Conservation (phyloP, 306 rosid species). For the Rosa chinensis region DNA sequence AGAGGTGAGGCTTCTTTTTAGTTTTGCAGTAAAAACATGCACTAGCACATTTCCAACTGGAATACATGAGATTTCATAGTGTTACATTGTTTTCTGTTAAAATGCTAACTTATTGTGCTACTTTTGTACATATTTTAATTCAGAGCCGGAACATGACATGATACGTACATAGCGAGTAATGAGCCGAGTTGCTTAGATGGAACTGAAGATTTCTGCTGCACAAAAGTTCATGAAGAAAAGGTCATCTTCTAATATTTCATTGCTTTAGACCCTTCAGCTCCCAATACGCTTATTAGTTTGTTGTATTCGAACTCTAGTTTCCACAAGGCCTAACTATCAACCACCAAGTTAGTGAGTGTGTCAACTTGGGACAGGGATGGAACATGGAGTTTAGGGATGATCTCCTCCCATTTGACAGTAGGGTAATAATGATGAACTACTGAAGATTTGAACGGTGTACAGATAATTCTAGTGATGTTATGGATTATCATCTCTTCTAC, state of each 20-base stretch:
- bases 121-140: background rate
- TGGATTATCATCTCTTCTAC: background rate
- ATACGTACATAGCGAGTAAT: background rate
- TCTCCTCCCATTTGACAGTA: background rate
- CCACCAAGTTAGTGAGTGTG: background rate
- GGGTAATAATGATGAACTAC: background rate
- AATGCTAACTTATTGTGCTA: background rate
- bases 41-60: background rate
- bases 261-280: background rate
- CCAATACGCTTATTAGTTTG: background rate
- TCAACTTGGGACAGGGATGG: no score
- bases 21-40: background rate
- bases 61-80: background rate
- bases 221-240: background rate
- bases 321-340: background rate
- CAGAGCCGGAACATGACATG: background rate
- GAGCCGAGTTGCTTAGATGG: background rate
- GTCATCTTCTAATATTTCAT: background rate
- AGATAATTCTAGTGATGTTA: background rate
- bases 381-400: no score
- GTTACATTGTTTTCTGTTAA: background rate
- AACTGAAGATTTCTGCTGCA: background rate
- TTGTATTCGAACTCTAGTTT: background rate
- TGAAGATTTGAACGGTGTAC: background rate
- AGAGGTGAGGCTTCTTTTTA: background rate